Base-by-base conservation (phyloP, 2,329 filamentous ascomycete species). In the Penicillium sp. region DNA sequence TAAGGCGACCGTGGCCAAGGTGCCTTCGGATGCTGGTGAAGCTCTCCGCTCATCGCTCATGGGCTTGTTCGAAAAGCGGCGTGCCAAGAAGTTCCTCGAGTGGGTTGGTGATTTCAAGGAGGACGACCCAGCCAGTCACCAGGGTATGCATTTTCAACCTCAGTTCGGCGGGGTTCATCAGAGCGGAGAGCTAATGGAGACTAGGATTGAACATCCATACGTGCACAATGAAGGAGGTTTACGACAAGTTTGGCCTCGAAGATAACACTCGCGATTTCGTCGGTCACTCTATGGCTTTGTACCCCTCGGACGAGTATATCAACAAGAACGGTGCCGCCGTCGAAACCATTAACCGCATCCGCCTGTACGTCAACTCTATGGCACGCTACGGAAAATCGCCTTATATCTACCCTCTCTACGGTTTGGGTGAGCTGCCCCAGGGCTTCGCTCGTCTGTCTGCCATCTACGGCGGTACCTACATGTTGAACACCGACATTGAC, bases 321-420 rank as follows among this genome's bases (percentile, higher is more conserved):
- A 85, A 82, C 63, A 76, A 82, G 61, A 78, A 82, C 47, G 92
- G 92, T 62, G 80, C 81, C 70, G 91, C 92, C 42, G 86, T 88
- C 66, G 91, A 96, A 73, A 86, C 90, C 54, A 89, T 99, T 67
- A 86, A 93, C 77, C 91, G 93, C 67, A 97, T 99, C 74, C 86
- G 90, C 64, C 84, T 99, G 44, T 99, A 99, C 77, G 95, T 93
- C 67, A 96, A 96, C 84, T 97, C 92, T 30, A 96, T 99, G 78
- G 91, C 92, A 50, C 87, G 93, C 61, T 97, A 97, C 77, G 94
- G 94, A 77, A 97, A 97, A 79, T 97, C 92, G 12, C 95, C 94
- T 43, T 99, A 97, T 82, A 97, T 99, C 80, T 99, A 99, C 82
- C 95, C 94, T 46, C 87, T 97, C 31, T 99, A 99, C 79, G 94